A percentile compares a stretch with the other conserved stretches of the same genome.
These are phyloP conservation scores for Suillus subalutaceus DNA, from an alignment of 768 basidiomycete species.

Conservation along the genomic window DNA sequence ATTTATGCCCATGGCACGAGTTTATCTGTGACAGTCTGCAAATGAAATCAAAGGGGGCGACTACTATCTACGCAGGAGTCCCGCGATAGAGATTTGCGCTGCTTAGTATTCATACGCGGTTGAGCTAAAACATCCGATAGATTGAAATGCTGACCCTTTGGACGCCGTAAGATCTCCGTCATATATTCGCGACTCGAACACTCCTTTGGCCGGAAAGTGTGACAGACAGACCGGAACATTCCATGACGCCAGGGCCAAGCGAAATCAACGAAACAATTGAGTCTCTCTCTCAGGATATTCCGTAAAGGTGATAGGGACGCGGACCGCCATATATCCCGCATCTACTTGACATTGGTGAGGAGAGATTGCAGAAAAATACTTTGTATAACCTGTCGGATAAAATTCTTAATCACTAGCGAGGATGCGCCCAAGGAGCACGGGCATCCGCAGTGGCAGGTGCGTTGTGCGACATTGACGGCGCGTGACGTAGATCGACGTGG, in stretches of 20 bases:
- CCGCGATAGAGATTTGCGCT: background rate
- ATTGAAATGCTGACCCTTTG: background rate
- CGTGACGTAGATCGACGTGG: conserved; percentile 9
- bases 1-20: background rate
- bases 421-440: conserved; percentile 21
- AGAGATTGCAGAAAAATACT: background rate
- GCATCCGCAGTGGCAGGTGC: conserved; percentile 8
- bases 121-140: background rate
- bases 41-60: conserved; percentile 9
- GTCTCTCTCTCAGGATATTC: conserved; percentile 6
- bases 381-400: background rate
- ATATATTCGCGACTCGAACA: background rate
- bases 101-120: background rate
- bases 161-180: conserved; percentile 13
- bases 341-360: conserved; percentile 1
- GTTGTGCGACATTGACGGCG: background rate
- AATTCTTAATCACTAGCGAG: background rate
- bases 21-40: no score
- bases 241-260: conserved; percentile 2
- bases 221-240: conserved; percentile 7
- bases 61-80: conserved; percentile 4
- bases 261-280: background rate
- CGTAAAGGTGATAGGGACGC: conserved; percentile 8
- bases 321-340: background rate
- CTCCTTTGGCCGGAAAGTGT: background rate